Conservation (phyloP, 768 basidiomycete species). For the Lactifluus piperatus region DNA sequence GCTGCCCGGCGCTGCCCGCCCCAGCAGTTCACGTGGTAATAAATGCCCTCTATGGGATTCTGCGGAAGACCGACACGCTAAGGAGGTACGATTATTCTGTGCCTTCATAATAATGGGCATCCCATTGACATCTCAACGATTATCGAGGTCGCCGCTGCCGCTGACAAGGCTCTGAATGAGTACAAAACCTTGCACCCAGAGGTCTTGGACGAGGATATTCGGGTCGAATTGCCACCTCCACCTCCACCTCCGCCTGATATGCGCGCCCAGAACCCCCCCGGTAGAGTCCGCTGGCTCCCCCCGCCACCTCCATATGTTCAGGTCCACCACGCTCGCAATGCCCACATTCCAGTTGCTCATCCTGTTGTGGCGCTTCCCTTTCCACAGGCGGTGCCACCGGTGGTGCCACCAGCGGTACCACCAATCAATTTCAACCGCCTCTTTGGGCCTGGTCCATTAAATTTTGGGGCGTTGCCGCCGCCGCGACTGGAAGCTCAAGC, state of each 20-base stretch:
- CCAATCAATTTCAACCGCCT: background rate
- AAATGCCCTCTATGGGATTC: slow-evolving; percentile 66
- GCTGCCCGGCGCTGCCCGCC: slow-evolving; percentile 3
- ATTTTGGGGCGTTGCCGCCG: background rate
- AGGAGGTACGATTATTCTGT: slow-evolving; percentile 41
- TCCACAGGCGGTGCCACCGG: background rate
- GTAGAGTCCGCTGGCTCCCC: background rate
- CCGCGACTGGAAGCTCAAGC: background rate
- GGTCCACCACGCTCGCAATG: slow-evolving; percentile 12
- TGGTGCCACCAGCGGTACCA: no score
- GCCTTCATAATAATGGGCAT: background rate
- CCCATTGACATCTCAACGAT: background rate
- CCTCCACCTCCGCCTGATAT: background rate
- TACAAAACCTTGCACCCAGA: slow-evolving; percentile 55
- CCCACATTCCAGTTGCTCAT: slow-evolving; percentile 11
- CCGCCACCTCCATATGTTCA: slow-evolving; percentile 4
- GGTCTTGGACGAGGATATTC: slow-evolving; percentile 46
- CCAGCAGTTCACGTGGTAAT: slow-evolving; percentile 20
- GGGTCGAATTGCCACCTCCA: slow-evolving; percentile 60
- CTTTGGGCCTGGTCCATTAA: background rate
- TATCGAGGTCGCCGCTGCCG: slow-evolving; percentile 56
- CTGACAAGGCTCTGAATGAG: slow-evolving; percentile 55
- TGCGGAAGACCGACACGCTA: slow-evolving; percentile 53
- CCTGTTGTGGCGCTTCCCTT: slow-evolving; percentile 7
- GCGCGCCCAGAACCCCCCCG: background rate